Evolutionary conservation across 73 alveolate genomes (phyloP), one percentile per base, ranked within the genome.

Genomic region (Paramecium sonneborni): DNA sequence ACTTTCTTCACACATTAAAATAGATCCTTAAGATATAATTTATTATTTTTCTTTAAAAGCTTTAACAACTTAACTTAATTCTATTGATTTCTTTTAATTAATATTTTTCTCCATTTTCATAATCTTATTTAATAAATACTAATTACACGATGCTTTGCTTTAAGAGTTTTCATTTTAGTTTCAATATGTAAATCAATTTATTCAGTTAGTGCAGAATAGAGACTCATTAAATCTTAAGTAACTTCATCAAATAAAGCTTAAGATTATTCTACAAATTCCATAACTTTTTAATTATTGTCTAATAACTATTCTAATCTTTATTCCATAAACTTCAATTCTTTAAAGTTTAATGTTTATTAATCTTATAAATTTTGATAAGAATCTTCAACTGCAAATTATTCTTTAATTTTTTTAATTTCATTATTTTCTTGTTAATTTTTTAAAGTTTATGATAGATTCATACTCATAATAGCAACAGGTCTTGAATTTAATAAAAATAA

Each of bases 381-480:
- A 21, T 79, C 90, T 43, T 28, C 34, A 2, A 20, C 21, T 11
- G 68, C 68, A 52, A 43, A 46, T 79, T 43, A 23, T 12, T 79
- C 74, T 23, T 79, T 79, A 14, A 39, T 38, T 23, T 79, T 43
- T 44, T 3, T 2, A 11, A 79, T 44, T 41, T 79, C 69, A 18
- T 24, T 41, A 12, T 79, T 46, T 23, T 79, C 90, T 23, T 20
- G 23, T 4, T 18, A 11, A 24, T n/a, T 24, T 41, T 28, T 38
- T 41, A 79, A 34, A 79, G 90, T 79, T 24, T 79, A 30, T n/a
- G 90, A 18, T 79, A 79, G 41, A 79, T 79, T 79, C 74, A 79
- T 41, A 6, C 72, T 26, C 90, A 79, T 79, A 20, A 79, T 76
- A 39, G 76, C 90, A 79, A 79, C 90, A 21, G 90, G 90, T 6